Evolutionary conservation across 768 basidiomycete species (phyloP).

Genomic region (Leccinum olivaceopallidum): DNA sequence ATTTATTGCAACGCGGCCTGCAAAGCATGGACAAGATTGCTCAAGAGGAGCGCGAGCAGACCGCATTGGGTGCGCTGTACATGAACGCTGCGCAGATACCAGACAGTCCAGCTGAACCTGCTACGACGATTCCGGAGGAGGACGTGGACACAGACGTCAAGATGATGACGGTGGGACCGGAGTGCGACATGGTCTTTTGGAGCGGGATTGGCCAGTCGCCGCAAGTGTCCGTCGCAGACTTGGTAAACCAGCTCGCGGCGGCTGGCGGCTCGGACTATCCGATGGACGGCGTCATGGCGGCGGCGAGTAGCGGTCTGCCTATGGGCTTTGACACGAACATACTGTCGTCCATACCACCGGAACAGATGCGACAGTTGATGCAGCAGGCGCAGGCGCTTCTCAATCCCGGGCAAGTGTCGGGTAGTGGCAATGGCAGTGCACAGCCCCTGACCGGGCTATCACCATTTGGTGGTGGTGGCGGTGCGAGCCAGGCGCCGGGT

Average conservation of each 20-base stretch:
- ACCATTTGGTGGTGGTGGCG: slow-evolving; percentile 39
- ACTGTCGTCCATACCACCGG: slow-evolving; percentile 47
- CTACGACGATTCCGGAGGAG: slow-evolving; percentile 60
- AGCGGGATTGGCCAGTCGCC: slow-evolving; percentile 34
- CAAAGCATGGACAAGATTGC: slow-evolving; percentile 65
- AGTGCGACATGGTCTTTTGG: slow-evolving; percentile 70
- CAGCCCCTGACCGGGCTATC: slow-evolving; percentile 21
- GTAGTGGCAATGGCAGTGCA: slow-evolving; percentile 31
- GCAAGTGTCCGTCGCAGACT: slow-evolving; percentile 61
- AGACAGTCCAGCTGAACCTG: slow-evolving; percentile 73
- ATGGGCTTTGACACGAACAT: slow-evolving; percentile 45
- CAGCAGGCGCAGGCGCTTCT: slow-evolving; percentile 40
- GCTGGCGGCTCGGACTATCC: slow-evolving; percentile 43
- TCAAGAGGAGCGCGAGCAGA: slow-evolving; percentile 80
- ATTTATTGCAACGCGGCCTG: slow-evolving; percentile 56
- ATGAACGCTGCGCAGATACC: slow-evolving; percentile 71
- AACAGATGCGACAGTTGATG: slow-evolving; percentile 65
- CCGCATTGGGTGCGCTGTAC: slow-evolving; percentile 74
- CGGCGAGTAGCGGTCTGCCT: slow-evolving; percentile 28
- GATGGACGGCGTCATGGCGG: slow-evolving; percentile 36
- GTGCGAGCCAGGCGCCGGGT: slow-evolving; percentile 33
- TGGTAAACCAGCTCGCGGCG: slow-evolving; percentile 64
- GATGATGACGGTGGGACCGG: slow-evolving; percentile 69
- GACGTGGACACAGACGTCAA: slow-evolving; percentile 64
- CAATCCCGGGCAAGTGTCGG: slow-evolving; percentile 28